These are phyloP conservation scores for Ogataea chonburiensis DNA, from an alignment of 805 yeast genomes.

Conservation along the genomic window DNA sequence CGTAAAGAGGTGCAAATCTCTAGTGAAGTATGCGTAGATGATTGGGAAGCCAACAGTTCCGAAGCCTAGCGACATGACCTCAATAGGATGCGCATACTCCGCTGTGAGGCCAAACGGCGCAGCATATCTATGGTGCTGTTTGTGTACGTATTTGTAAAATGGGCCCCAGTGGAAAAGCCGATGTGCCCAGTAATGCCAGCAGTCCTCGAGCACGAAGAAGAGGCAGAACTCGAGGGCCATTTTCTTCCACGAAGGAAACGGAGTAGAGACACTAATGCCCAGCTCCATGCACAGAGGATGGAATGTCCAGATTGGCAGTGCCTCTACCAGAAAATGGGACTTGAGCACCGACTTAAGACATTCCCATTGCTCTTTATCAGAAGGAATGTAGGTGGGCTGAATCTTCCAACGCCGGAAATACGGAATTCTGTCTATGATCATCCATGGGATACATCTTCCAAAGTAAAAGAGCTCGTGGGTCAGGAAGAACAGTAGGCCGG, in stretches of 20 bases:
- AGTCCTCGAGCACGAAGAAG: conserved; percentile 54
- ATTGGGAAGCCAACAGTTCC: conserved; percentile 64
- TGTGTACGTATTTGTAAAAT: conserved; percentile 56
- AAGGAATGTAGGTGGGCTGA: conserved; percentile 52
- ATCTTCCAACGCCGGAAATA: conserved; percentile 53
- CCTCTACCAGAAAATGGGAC: conserved; percentile 58
- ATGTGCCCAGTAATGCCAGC: conserved; percentile 63
- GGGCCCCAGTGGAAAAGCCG: conserved; percentile 54
- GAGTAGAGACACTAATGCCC: conserved; percentile 50
- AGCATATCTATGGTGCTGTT: conserved; percentile 60
- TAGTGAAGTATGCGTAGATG: conserved; percentile 47
- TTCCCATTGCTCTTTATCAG: conserved; percentile 60
- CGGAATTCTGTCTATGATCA: conserved; percentile 50
- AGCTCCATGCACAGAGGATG: conserved; percentile 52
- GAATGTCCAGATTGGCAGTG: conserved; percentile 61
- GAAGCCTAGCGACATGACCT: conserved; percentile 54
- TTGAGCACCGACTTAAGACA: conserved; percentile 56
- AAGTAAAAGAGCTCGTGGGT: conserved; percentile 57
- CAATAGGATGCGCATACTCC: conserved; percentile 60
- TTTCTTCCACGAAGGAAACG: conserved; percentile 47
- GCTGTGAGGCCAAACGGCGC: conserved; percentile 65
- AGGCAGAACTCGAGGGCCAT: conserved; percentile 46
- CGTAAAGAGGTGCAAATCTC: conserved; percentile 52
- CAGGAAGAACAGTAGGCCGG: conserved; percentile 54
- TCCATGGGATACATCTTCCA: conserved; percentile 61